A percentile compares a stretch with the other conserved stretches of the same genome.
phyloP scores from a whole-genome alignment of 257 asterid species.

The Solanum pennellii region DNA sequence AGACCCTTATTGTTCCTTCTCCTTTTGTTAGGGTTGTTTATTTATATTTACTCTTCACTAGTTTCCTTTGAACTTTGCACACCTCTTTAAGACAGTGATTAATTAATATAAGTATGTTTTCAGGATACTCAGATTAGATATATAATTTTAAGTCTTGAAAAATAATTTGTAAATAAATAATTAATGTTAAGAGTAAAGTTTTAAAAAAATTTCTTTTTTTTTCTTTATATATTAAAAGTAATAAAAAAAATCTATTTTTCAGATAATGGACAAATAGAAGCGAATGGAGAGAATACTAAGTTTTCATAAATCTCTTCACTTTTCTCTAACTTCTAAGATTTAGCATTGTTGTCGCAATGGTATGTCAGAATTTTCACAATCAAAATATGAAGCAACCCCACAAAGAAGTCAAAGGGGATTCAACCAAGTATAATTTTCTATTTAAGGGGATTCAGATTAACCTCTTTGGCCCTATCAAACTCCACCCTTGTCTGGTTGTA shows the following conservation, averaged over 20 bases:
- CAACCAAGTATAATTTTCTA: not conserved
- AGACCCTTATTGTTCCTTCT: too few species aligned
- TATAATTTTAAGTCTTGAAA: not conserved
- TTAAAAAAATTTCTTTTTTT: not conserved
- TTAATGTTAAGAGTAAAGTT: not conserved
- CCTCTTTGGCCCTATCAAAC: not conserved
- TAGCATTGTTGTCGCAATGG: not conserved
- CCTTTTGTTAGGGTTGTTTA: not conserved
- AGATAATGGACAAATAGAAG: too few species aligned
- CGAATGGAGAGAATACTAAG: not conserved
- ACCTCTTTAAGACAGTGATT: not conserved
- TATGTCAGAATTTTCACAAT: not conserved
- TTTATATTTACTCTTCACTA: not conserved
- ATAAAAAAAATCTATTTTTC: too few species aligned
- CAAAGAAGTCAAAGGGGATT: not conserved
- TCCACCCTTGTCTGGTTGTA: not conserved
- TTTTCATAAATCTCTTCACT: not conserved
- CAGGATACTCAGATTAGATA: not conserved
- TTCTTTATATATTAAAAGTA: too few species aligned
- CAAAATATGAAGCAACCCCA: not conserved
- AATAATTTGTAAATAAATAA: not conserved
- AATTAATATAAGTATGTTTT: too few species aligned
- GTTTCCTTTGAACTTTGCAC: not conserved
- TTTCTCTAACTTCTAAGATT: too few species aligned
- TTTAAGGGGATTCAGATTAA: not conserved